Base-by-base conservation (phyloP, 768 basidiomycete genomes). In the Leccinum longicurvipes region DNA sequence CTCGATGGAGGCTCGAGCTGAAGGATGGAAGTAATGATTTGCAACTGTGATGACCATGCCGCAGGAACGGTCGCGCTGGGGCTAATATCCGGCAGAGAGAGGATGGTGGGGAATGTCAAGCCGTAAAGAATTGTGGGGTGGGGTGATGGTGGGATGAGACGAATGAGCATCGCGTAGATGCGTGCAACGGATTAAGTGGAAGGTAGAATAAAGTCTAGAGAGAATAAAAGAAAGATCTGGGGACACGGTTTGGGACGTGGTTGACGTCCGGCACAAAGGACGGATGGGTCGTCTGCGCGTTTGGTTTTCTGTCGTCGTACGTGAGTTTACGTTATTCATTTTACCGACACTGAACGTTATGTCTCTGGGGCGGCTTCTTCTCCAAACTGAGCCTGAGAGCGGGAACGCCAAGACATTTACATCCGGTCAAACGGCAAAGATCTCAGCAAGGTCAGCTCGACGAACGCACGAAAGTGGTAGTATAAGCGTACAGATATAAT, bases 41-140 rank as follows among this genome's bases (percentile, higher is more conserved):
- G 74, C n/a, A 85, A 71, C 57, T 84, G 81, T 25, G 74, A 68
- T 5, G 74, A 73, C 85, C 86, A 89, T 34, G 79, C 71, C 23
- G 68, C 63, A 24, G 86, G 84, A 4, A 78, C 60, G 29, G 76
- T 52, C 2, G 66, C 54, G 17, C 45, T 24, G 12, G 67, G 64
- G 21, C 55, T 73, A 1, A 85, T 63, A 34, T 72, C 65, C 23
- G 55, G 59, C 3, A 73, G 46, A 10, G 75, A 73, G 14, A 80
- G 72, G 50, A 74, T 69, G 28, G 55, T 60, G 15, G 77, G 73
- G 60, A 87, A 86, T 31, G 77, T 63, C 44, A 88, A 67, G 3
- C 76, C 78, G 68, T 86, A 86, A 61, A 85, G 75, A 57, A 89
- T 79, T 41, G 79, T 77, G 12, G 84, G 78, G 41, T 79, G 73